Percentiles rank a stretch among this genome's conserved stretches.
Conservation (phyloP, 306 rosid genomes). For the Malus asiatica region DNA sequence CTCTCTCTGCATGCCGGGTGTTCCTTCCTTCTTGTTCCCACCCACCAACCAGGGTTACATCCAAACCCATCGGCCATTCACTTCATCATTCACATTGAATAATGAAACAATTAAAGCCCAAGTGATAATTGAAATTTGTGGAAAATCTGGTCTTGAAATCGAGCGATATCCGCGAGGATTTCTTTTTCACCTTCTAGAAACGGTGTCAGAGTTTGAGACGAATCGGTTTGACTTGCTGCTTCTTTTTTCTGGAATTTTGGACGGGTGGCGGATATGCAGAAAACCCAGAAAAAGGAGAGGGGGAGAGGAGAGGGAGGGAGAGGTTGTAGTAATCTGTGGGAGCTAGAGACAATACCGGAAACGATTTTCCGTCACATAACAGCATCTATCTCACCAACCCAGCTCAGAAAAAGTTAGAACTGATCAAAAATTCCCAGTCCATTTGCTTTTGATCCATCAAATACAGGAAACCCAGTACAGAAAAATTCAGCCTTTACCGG, state of each 20-base stretch:
- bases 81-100: background rate
- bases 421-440: background rate
- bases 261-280: constrained; percentile 13
- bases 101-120: background rate
- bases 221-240: background rate
- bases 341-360: background rate
- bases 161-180: constrained; percentile 14
- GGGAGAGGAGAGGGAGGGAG: background rate
- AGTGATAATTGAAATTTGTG: background rate
- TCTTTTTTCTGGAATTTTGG: background rate
- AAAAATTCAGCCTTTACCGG: background rate
- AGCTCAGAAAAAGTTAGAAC: background rate
- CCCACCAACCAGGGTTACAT: constrained; percentile 11
- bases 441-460: background rate
- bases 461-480: background rate
- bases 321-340: constrained; percentile 10
- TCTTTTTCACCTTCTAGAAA: background rate
- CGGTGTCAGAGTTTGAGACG: background rate
- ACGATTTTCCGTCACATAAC: background rate
- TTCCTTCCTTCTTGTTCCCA: constrained; percentile 9
- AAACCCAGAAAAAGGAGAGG: background rate
- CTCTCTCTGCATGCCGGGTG: constrained; percentile 15
- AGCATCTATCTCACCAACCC: background rate
- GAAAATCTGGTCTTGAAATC: background rate
- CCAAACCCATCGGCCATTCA: constrained; percentile 6